Percentiles rank a stretch among this genome's conserved stretches.
phyloP scores from a whole-genome alignment of 2,329 filamentous ascomycete species.

The Exophiala sp. region DNA sequence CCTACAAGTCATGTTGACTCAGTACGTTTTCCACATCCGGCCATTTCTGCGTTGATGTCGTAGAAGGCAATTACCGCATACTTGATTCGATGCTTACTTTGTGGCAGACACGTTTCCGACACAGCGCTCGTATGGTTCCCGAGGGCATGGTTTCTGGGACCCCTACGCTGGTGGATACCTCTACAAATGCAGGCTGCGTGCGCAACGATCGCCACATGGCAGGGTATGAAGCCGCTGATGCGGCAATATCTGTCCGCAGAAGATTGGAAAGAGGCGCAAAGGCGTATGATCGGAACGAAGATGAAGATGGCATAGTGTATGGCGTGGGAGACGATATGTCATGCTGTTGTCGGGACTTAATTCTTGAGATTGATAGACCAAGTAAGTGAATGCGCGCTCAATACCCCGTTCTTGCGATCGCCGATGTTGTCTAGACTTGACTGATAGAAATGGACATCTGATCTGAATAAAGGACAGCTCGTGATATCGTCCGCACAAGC shows the following conservation, averaged over 20 bases:
- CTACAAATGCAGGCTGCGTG: conserved; percentile 13
- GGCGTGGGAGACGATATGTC: not conserved
- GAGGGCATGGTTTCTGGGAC: conserved; percentile 11
- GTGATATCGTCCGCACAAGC: too few species aligned
- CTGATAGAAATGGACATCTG: too few species aligned
- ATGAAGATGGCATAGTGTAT: not conserved
- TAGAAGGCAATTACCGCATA: too few species aligned
- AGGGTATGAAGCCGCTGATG: conserved; percentile 13
- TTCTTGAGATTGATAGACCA: too few species aligned
- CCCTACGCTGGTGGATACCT: conserved; percentile 21
- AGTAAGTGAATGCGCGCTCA: too few species aligned
- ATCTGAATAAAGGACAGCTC: too few species aligned
- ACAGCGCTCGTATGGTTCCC: conserved; percentile 68
- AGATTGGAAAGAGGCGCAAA: conserved; percentile 15
- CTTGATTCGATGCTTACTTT: too few species aligned
- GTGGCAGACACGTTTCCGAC: conserved; percentile 32
- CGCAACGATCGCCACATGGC: conserved; percentile 11
- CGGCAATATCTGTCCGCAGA: conserved; percentile 12
- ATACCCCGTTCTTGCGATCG: too few species aligned
- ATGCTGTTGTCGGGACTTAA: too few species aligned
- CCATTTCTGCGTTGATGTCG: too few species aligned
- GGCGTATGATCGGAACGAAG: not conserved
- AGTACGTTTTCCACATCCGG: conserved; percentile 5
- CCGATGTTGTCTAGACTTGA: too few species aligned
- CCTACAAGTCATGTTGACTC: conserved; percentile 15